Percentiles rank a stretch among this genome's conserved stretches.
Conservation (phyloP, 2,329 filamentous ascomycete species). For the Amesomyces nigricolor region DNA sequence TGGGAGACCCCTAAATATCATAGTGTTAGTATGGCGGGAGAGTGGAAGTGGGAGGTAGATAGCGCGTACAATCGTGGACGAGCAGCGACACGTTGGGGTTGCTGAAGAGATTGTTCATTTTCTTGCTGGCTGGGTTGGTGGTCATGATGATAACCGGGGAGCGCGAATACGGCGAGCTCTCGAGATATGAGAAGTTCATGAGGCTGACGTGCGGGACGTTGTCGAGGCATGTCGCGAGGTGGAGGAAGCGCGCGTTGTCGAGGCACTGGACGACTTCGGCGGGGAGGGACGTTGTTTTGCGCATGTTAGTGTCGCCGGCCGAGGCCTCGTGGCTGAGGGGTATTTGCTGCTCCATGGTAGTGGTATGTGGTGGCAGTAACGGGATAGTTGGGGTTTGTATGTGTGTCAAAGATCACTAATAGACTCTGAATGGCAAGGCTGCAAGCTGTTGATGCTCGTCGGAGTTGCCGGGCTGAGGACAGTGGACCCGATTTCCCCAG, state of each 20-base stretch:
- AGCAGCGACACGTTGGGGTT: slow-evolving; percentile 88
- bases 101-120: slow-evolving; percentile 71
- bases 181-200: slow-evolving; percentile 99
- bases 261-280: slow-evolving; percentile 84
- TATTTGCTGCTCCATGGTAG: slow-evolving; percentile 46
- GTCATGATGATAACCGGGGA: slow-evolving; percentile 92
- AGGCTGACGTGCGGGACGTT: slow-evolving; percentile 87
- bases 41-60: no score
- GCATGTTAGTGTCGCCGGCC: slow-evolving; percentile 65
- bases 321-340: slow-evolving; percentile 72
- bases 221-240: slow-evolving; percentile 83
- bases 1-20: slow-evolving; percentile 68
- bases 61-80: slow-evolving; percentile 90
- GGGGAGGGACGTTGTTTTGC: slow-evolving; percentile 65
- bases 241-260: slow-evolving; percentile 92
- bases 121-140: slow-evolving; percentile 71
- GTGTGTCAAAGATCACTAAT: no score
- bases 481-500: not conserved
- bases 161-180: slow-evolving; percentile 61
- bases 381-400: not conserved
- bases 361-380: not conserved
- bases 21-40: no score
- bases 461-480: not conserved
- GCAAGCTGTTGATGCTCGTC: not conserved
- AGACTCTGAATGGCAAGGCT: not conserved